Evolutionary conservation across 2,329 filamentous ascomycete genomes (phyloP), one percentile per base, ranked within the genome.

Genomic region (Canariomyces notabilis): DNA sequence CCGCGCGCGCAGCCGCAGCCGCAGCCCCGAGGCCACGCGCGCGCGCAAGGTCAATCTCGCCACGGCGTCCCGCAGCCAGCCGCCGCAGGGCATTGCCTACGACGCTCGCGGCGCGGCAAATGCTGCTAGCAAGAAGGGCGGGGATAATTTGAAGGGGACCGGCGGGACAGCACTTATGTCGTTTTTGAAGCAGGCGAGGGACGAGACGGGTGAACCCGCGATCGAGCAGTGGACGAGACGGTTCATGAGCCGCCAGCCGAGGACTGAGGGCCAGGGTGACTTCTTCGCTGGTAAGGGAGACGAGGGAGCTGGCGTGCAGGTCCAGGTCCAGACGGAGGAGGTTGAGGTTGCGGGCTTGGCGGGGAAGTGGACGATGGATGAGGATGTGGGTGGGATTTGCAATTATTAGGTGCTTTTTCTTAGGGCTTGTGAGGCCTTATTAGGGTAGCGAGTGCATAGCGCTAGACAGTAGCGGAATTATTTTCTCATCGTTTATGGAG

Each of bases 151-250:
- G 21, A 87, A 86, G 36, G 93, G 93, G 2, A 98, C 93, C 0
- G 93, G 93, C 12, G 93, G 93, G 14, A 97, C 93, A 0, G 87
- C 90, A 0, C 72, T 98, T 46, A 96, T 98, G 46, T 88, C 91
- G 0, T 98, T 98, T 67, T 72, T 98, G 51, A 96, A 97, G 68
- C 93, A 98, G 68, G 93, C 93, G 4, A 78, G 93, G 21, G 90
- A 98, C 60, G 93, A 98, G 73, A 98, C 93, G 1, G 87, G 88
- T 14, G 91, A 97, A 65, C 89, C 89, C 1, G 89, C 90, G 1
- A 83, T 97, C 31, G 76, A 80, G 57, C 69, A 73, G 42, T 84
- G 80, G 81, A 75, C 78, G 1, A 72, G 64, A 53, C 66, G 70
- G 15, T 79, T 80, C 57, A 79, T 81, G 75, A 76, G 69, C 57